Percentiles rank a stretch among this genome's conserved stretches.
phyloP scores from a whole-genome alignment of 495 filamentous ascomycete genomes.

The Penicillium maclennaniae region DNA sequence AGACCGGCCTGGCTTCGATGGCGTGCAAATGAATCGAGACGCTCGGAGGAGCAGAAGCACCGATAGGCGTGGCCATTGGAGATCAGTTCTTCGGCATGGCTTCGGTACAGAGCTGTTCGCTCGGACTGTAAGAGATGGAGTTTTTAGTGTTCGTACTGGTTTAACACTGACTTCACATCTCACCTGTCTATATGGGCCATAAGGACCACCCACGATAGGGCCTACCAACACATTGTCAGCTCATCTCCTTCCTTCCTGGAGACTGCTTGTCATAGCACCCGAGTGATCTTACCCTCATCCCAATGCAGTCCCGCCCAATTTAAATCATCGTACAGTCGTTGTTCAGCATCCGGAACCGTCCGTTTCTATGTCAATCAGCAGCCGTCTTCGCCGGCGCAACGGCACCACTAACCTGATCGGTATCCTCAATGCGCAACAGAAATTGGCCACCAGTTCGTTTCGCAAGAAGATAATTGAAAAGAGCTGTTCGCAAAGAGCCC shows the following conservation, averaged over 20 bases:
- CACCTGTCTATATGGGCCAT: conserved; percentile 86
- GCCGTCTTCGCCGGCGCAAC: background rate
- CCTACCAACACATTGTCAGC: conserved; percentile 44
- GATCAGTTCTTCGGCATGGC: conserved; percentile 69
- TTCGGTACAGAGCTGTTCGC: conserved; percentile 65
- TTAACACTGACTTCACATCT: background rate
- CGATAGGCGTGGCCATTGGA: conserved; percentile 73
- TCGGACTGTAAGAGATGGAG: conserved; percentile 65
- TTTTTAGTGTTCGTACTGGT: conserved; percentile 7
- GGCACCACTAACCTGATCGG: conserved; percentile 67
- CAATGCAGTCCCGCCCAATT: conserved; percentile 86
- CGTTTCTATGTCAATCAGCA: conserved; percentile 59
- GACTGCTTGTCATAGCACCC: background rate
- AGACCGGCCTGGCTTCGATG: conserved; percentile 56
- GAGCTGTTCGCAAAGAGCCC: conserved; percentile 82
- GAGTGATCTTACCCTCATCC: conserved; percentile 69
- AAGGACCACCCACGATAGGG: conserved; percentile 71
- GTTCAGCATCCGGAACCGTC: conserved; percentile 73
- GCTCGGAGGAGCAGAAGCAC: conserved; percentile 82
- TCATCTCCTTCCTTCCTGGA: background rate
- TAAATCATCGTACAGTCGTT: conserved; percentile 70
- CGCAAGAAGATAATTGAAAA: conserved; percentile 89
- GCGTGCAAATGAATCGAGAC: conserved; percentile 60
- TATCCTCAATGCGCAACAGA: conserved; percentile 88
- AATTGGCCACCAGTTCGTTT: conserved; percentile 91